Percentiles rank a stretch among this genome's conserved stretches.
phyloP scores from a whole-genome alignment of 1,139 yeast species.

The Protomyces lactucae-debilis region DNA sequence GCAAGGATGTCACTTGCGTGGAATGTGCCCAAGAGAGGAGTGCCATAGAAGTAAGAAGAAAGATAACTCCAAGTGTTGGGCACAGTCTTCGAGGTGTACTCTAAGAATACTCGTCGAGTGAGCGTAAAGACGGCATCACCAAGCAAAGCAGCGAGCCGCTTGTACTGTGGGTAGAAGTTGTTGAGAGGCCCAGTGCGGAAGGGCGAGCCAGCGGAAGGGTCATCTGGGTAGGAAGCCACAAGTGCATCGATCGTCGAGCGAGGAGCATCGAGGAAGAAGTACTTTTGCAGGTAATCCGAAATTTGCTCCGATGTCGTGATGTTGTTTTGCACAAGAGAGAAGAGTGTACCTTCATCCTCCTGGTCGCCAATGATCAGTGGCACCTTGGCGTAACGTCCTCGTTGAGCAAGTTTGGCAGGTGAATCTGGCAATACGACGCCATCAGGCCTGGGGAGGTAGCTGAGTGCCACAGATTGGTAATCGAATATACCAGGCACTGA shows the following conservation, averaged over 20 bases:
- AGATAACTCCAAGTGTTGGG: not conserved
- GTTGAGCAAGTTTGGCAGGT: not conserved
- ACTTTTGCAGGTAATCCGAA: not conserved
- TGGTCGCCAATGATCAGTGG: not conserved
- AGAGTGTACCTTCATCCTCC: not conserved
- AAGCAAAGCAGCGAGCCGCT: conserved; percentile 1
- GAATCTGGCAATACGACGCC: not conserved
- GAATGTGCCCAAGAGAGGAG: not conserved
- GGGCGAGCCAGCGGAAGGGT: not conserved
- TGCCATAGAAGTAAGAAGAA: not conserved
- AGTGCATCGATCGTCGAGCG: not conserved
- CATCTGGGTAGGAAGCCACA: not conserved
- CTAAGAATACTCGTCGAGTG: not conserved
- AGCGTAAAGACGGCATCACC: not conserved
- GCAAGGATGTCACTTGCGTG: conserved; percentile 1
- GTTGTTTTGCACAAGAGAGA: not conserved
- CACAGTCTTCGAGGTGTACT: not conserved
- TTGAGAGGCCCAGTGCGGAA: not conserved
- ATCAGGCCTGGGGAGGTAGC: not conserved
- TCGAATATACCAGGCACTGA: not conserved
- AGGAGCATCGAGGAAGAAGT: not conserved
- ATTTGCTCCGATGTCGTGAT: not conserved
- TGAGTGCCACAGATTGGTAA: not conserved
- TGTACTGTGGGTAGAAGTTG: not conserved
- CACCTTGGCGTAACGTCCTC: not conserved